phyloP scores from a whole-genome alignment of 805 yeast genomes.

The Grigorovia yakushimaensis region DNA sequence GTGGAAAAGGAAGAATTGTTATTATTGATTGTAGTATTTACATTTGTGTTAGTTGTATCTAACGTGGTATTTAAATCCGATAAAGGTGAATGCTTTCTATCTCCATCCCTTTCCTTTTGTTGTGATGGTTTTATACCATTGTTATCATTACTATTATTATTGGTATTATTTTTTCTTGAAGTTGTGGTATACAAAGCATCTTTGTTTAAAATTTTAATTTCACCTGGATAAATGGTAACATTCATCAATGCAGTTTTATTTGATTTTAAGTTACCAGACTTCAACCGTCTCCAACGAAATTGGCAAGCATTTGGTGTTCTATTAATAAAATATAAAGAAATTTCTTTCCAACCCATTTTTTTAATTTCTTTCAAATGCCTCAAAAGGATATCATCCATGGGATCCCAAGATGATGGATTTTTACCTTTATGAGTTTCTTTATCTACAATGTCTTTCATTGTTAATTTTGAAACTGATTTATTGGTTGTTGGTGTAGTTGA shows the following conservation, averaged over 20 bases:
- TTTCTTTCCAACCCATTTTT: slow-evolving; percentile 84
- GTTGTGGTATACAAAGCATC: neutral
- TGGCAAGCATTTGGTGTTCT: slow-evolving; percentile 87
- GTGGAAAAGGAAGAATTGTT: neutral
- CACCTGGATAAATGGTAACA: slow-evolving; percentile 14
- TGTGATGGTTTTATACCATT: no score
- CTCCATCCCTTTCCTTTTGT: neutral
- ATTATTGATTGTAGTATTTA: neutral
- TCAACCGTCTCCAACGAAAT: slow-evolving; percentile 75
- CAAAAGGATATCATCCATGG: slow-evolving; percentile 60
- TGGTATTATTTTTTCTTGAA: neutral
- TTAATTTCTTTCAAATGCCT: slow-evolving; percentile 73
- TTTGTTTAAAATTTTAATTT: slow-evolving; percentile 7
- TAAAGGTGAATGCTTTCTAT: neutral
- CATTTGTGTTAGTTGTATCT: slow-evolving; percentile 2
- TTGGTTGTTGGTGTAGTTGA: neutral
- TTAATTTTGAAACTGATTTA: neutral
- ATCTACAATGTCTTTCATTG: neutral
- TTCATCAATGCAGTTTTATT: slow-evolving; percentile 22
- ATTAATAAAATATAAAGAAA: slow-evolving; percentile 65
- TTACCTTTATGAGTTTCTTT: slow-evolving; percentile 6
- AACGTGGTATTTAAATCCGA: neutral
- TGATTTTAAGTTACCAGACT: slow-evolving; percentile 33
- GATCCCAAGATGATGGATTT: slow-evolving; percentile 63
- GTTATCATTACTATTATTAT: no score